Base-by-base conservation (phyloP, 768 basidiomycete species). In the Russula lepida region DNA sequence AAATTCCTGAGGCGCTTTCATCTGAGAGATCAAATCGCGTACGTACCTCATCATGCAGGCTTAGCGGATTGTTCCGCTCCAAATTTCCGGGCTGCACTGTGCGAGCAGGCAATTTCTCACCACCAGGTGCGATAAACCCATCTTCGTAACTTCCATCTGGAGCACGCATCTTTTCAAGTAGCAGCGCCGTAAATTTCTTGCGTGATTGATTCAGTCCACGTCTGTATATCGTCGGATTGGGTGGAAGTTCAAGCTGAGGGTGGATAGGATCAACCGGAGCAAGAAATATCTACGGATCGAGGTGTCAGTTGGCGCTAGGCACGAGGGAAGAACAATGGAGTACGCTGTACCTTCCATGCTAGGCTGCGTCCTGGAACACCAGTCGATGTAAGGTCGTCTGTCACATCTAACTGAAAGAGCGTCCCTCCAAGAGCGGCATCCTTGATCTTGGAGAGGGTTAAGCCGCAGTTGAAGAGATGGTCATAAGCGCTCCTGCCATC, bases 131-230 rank as follows among this genome's bases (percentile, higher is more conserved):
- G 32, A 75, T 70, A 63, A 86, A 79, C 11, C 84, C 84, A 39
- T 85, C 82, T 64, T 88, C 84, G 70, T 89, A 91, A 56, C 84
- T 85, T 6, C 90, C 92, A 71, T 95, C 93, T 15, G 93, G 93
- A 0, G 92, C 88, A 51, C 79, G 83, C 77, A 92, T 84, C 68
- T 86, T 84, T 65, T 88, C 80, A 54, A 81, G 73, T 30, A 92
- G 71, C 48, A 86, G 72, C 17, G 75, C 70, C 8, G 78, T 75
- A 72, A 86, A 95, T 52, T 75, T 72, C 62, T 75, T 76, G 44
- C 91, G 82, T 33, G 78, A 77, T 6, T 65, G 65, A 17, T 79
- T 77, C 50, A 90, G 65, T 8, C 72, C 54, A 27, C 69, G 65
- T 32, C 72, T 56, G 54, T 65, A 66, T 23, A 25, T 12, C 1